Evolutionary conservation across 1,284 basidiomycete species (phyloP).

Genomic region (Trichosporon sp.): DNA sequence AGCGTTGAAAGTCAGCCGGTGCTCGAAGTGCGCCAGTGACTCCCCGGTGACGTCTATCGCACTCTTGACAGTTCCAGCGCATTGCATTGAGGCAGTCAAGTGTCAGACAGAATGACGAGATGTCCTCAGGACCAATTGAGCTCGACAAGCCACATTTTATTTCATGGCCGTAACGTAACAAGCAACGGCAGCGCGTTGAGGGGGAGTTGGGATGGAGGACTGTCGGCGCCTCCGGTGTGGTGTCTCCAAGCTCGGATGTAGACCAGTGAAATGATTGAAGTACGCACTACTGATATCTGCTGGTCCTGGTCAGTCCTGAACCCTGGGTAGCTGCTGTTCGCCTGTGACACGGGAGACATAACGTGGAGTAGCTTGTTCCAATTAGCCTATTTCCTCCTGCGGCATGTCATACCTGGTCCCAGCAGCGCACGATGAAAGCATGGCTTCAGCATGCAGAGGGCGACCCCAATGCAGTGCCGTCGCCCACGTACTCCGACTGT

Average conservation of each 20-base stretch:
- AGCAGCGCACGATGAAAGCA: neutral
- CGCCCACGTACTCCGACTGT: neutral
- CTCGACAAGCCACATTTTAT: neutral
- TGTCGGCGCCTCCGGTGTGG: no score
- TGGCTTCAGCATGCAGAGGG: neutral
- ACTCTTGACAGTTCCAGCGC: no score
- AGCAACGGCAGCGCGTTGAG: neutral
- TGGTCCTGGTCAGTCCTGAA: neutral
- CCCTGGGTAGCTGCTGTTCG: neutral
- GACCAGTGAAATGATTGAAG: neutral
- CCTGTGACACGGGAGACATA: neutral
- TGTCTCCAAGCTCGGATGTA: neutral
- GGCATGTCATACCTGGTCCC: neutral
- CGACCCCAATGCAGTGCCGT: neutral
- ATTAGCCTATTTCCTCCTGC: neutral
- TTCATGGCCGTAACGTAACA: neutral
- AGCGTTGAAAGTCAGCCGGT: neutral
- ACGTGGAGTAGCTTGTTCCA: constrained; percentile 1
- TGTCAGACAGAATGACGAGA: neutral
- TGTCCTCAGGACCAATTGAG: neutral
- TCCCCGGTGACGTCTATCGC: no score
- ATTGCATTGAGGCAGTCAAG: neutral
- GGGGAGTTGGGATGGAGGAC: no score
- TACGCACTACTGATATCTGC: neutral
- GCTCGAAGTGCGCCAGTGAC: neutral